phyloP scores from a whole-genome alignment of 2,329 filamentous ascomycete genomes.

The Exophiala oligosperma region DNA sequence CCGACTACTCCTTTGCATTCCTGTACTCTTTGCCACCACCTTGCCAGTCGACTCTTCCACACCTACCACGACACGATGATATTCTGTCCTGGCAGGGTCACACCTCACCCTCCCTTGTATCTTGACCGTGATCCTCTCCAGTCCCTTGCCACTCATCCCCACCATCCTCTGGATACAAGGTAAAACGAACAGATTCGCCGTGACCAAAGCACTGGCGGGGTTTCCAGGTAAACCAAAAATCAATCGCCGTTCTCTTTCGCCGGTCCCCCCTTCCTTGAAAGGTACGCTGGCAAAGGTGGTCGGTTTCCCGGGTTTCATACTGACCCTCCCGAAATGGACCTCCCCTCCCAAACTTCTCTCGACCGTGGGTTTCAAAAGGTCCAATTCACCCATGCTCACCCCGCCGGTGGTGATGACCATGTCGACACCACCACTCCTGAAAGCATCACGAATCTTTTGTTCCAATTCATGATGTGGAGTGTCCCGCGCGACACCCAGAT shows the following conservation, averaged over 20 bases:
- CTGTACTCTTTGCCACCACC: slow-evolving; percentile 77
- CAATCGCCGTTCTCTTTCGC: slow-evolving; percentile 56
- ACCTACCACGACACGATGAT: slow-evolving; percentile 77
- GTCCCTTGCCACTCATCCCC: slow-evolving; percentile 61
- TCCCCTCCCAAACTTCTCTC: slow-evolving; percentile 85
- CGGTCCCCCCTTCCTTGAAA: slow-evolving; percentile 45
- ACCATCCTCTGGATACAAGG: slow-evolving; percentile 77
- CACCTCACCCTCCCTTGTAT: slow-evolving; percentile 71
- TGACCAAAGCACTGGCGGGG: slow-evolving; percentile 88
- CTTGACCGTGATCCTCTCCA: slow-evolving; percentile 70
- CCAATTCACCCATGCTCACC: slow-evolving; percentile 96
- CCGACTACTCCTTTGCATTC: slow-evolving; percentile 82
- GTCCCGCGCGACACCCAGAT: slow-evolving; percentile 74
- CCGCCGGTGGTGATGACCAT: slow-evolving; percentile 89
- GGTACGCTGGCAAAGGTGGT: slow-evolving; percentile 93
- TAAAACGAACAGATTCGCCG: slow-evolving; percentile 90
- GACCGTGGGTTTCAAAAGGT: slow-evolving; percentile 93
- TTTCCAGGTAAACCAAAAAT: slow-evolving; percentile 94
- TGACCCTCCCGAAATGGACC: slow-evolving; percentile 93
- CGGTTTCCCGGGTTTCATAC: slow-evolving; percentile 98
- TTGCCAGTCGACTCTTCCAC: slow-evolving; percentile 59
- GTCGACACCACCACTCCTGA: slow-evolving; percentile 64
- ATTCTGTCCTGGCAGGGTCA: slow-evolving; percentile 79
- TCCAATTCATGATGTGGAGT: slow-evolving; percentile 69
- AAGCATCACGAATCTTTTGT: slow-evolving; percentile 69